Conservation (phyloP, 2,329 filamentous ascomycete genomes). For the Cordyceps tenuipes region DNA sequence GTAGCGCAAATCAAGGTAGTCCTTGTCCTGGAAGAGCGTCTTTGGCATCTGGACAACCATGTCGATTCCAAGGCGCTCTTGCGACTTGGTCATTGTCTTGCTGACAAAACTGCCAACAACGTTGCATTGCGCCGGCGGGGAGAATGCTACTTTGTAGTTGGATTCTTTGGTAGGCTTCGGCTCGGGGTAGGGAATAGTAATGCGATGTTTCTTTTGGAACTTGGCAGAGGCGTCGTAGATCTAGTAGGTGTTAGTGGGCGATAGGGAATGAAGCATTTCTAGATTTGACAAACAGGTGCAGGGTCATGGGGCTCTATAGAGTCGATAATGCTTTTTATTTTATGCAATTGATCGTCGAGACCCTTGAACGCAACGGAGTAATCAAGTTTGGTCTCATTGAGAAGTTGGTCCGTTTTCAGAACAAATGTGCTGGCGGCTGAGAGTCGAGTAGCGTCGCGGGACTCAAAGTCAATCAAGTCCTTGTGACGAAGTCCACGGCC, state of each 20-base stretch:
- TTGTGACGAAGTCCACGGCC: conserved; percentile 26
- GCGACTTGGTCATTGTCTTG: conserved; percentile 61
- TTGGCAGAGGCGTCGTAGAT: conserved; percentile 59
- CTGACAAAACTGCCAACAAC: conserved; percentile 82
- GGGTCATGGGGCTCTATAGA: conserved; percentile 40
- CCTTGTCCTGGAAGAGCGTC: conserved; percentile 81
- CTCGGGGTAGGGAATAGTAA: conserved; percentile 77
- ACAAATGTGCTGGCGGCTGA: conserved; percentile 47
- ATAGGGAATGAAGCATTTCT: not conserved
- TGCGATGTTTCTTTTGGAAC: conserved; percentile 57
- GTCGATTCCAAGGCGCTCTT: conserved; percentile 57
- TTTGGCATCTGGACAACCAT: conserved; percentile 81
- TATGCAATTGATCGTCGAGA: conserved; percentile 41
- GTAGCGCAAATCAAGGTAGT: conserved; percentile 86
- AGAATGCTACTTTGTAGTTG: conserved; percentile 74
- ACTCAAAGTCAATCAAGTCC: conserved; percentile 33
- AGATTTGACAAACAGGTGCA: conserved; percentile 35
- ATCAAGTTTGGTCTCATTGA: conserved; percentile 46
- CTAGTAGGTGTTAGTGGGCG: conserved; percentile 32
- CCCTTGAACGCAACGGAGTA: conserved; percentile 40
- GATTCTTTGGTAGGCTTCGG: conserved; percentile 67
- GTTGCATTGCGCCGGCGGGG: conserved; percentile 69
- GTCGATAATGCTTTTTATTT: conserved; percentile 46
- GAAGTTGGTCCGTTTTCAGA: conserved; percentile 51
- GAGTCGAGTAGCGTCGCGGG: conserved; percentile 30